Evolutionary conservation across 371 early-diverging fungal genomes (phyloP).

Genomic region (Mortierella sp.): DNA sequence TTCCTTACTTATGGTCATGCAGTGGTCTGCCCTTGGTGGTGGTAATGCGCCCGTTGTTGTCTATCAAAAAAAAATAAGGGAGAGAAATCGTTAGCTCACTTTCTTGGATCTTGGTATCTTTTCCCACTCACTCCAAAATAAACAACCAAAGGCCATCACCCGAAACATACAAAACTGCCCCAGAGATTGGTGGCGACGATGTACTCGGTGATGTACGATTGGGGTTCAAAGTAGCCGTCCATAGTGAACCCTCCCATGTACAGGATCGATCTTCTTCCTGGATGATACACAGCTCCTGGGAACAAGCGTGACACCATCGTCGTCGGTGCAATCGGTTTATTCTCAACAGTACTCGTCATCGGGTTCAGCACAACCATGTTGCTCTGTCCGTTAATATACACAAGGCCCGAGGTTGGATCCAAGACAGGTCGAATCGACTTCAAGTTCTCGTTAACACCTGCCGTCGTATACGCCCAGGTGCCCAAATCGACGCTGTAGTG

Average conservation of each 20-base stretch:
- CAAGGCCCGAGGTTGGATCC: slow-evolving; percentile 16
- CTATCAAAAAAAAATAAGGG: not conserved
- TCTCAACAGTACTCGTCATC: not conserved
- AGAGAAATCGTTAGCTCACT: not conserved
- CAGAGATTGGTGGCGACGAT: not conserved
- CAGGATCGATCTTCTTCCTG: slow-evolving; percentile 9
- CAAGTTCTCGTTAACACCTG: not conserved
- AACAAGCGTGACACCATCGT: slow-evolving; percentile 3
- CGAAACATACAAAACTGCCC: slow-evolving; percentile 10
- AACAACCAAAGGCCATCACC: no score
- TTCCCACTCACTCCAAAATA: not conserved
- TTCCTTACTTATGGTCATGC: slow-evolving; percentile 22
- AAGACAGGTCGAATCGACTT: slow-evolving; percentile 10
- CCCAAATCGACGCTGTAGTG: not conserved
- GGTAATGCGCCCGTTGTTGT: not conserved
- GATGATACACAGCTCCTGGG: slow-evolving; percentile 18
- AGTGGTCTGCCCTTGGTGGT: slow-evolving; percentile 19
- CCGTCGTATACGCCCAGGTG: not conserved
- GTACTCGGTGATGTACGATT: slow-evolving; percentile 8
- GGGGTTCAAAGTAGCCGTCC: not conserved
- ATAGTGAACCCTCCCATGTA: slow-evolving; percentile 2
- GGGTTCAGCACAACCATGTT: slow-evolving; percentile 13
- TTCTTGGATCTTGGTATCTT: not conserved
- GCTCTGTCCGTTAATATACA: not conserved
- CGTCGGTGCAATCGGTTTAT: not conserved